Percentiles rank a stretch among this genome's conserved stretches.
phyloP scores from a whole-genome alignment of 192 early-diverging fungal genomes.

The Rhizophagus sp. region DNA sequence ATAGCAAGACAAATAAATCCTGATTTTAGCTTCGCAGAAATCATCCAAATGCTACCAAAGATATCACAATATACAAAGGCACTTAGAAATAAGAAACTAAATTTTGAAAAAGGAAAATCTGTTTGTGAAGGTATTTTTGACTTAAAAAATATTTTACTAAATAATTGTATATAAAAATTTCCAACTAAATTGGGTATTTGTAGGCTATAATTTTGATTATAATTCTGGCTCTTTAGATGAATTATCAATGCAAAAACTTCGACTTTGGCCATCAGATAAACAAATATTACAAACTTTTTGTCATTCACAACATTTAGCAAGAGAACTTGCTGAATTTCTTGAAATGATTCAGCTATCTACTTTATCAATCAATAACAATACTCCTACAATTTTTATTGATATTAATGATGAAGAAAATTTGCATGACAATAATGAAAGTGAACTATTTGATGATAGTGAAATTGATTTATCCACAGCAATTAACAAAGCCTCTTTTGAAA shows the following conservation, averaged over 20 bases:
- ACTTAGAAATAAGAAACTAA: neutral
- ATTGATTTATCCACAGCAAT: too few species aligned
- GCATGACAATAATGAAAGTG: too few species aligned
- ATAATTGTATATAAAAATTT: neutral
- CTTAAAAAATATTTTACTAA: neutral
- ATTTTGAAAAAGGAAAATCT: conserved; percentile 9
- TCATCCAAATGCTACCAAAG: neutral
- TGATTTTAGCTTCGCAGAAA: conserved; percentile 2
- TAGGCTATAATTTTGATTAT: neutral
- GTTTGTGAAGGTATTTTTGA: neutral
- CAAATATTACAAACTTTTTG: neutral
- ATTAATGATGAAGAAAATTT: too few species aligned
- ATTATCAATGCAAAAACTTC: neutral
- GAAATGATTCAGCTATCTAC: neutral
- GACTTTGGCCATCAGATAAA: neutral
- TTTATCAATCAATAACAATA: neutral
- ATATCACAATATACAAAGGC: neutral
- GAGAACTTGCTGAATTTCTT: neutral
- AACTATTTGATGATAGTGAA: too few species aligned
- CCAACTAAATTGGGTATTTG: neutral
- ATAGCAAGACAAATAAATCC: neutral
- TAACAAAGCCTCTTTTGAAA: too few species aligned
- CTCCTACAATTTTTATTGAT: too few species aligned
- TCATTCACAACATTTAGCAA: neutral
- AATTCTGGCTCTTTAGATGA: neutral